phyloP scores from a whole-genome alignment of 2,329 filamentous ascomycete species.

The Pestalotiopsis sp. region DNA sequence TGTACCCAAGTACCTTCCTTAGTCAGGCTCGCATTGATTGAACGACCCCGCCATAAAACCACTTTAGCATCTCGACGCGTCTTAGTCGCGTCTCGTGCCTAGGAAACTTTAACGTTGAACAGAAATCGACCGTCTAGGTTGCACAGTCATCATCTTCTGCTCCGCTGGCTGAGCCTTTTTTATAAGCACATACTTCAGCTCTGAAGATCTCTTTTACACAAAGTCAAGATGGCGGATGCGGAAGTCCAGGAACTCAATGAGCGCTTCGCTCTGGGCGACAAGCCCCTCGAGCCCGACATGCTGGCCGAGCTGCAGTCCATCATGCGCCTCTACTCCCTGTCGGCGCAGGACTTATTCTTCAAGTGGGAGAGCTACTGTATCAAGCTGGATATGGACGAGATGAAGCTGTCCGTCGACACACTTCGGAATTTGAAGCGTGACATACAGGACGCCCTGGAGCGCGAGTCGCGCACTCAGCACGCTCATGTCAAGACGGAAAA shows the following conservation, averaged over 20 bases:
- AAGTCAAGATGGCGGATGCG: conserved; percentile 39
- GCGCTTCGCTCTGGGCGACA: conserved; percentile 56
- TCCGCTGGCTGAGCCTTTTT: not conserved
- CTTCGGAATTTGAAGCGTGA: conserved; percentile 82
- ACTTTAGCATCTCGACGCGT: conserved; percentile 15
- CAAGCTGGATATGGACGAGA: conserved; percentile 85
- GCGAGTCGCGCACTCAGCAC: conserved; percentile 68
- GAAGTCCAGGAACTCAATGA: conserved; percentile 44
- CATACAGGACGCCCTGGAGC: conserved; percentile 81
- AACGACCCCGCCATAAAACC: conserved; percentile 11
- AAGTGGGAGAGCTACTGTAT: conserved; percentile 99
- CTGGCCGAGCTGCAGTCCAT: conserved; percentile 83
- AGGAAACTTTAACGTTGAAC: not conserved
- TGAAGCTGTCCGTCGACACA: conserved; percentile 69
- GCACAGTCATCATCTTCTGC: no score
- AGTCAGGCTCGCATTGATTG: not conserved
- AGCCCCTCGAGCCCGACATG: conserved; percentile 75
- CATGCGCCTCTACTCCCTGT: conserved; percentile 79
- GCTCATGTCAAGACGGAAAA: conserved; percentile 65
- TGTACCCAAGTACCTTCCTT: not conserved
- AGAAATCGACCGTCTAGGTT: not conserved
- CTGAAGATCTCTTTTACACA: not conserved
- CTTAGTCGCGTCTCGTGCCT: conserved; percentile 14
- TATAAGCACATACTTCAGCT: not conserved
- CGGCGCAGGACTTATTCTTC: conserved; percentile 87